Conservation (phyloP, 1,284 basidiomycete genomes). For the Boletus sp. region DNA sequence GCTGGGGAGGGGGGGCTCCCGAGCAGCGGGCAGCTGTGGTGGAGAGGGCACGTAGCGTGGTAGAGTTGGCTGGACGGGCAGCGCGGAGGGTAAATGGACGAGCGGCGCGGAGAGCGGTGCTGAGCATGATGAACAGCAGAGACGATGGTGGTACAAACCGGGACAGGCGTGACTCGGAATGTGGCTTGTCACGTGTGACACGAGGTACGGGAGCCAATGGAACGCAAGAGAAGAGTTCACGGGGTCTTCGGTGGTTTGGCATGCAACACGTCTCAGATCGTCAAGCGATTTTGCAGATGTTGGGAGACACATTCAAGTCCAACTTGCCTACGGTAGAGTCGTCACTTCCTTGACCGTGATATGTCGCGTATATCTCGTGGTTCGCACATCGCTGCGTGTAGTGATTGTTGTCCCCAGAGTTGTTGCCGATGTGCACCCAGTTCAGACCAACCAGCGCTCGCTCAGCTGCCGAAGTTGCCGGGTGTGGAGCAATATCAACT, state of each 20-base stretch:
- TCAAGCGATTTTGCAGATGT: too few species aligned
- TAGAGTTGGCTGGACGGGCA: slow-evolving; percentile 32
- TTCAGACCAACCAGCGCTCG: too few species aligned
- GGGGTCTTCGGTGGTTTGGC: too few species aligned
- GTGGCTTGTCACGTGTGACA: slow-evolving; percentile 29
- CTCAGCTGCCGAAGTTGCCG: not conserved
- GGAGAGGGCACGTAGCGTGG: slow-evolving; percentile 52
- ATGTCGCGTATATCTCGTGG: too few species aligned
- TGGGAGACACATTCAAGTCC: too few species aligned
- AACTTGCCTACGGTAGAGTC: too few species aligned
- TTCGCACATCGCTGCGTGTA: too few species aligned
- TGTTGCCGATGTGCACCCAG: too few species aligned
- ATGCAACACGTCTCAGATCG: too few species aligned
- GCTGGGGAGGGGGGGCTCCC: slow-evolving; percentile 58
- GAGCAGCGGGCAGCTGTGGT: slow-evolving; percentile 50
- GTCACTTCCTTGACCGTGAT: too few species aligned
- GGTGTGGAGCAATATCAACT: not conserved
- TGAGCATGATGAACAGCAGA: slow-evolving; percentile 37
- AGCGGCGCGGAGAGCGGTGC: slow-evolving; percentile 36
- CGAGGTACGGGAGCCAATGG: too few species aligned
- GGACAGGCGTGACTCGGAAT: slow-evolving; percentile 26
- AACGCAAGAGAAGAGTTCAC: not conserved
- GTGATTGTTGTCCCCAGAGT: too few species aligned
- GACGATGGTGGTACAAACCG: slow-evolving; percentile 26
- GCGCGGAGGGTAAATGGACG: slow-evolving; percentile 38